A percentile compares a stretch with the other conserved stretches of the same genome.
phyloP scores from a whole-genome alignment of 2,329 filamentous ascomycete species.

The Talaromyces verruculosus region DNA sequence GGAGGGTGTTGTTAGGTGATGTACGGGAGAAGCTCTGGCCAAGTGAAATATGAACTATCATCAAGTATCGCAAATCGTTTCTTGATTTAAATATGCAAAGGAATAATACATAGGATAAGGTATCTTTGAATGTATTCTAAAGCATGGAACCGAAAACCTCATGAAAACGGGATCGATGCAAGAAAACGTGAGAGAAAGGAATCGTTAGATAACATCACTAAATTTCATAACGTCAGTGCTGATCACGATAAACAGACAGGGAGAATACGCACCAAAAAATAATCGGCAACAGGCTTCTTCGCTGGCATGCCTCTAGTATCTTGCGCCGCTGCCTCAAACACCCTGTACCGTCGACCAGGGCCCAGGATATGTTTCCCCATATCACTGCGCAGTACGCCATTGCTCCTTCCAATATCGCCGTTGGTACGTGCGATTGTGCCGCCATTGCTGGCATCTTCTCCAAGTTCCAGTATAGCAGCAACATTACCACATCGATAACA shows the following conservation, averaged over 20 bases:
- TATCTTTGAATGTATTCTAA: slow-evolving; percentile 11
- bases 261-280: slow-evolving; percentile 65
- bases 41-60: neutral
- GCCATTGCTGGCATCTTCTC: slow-evolving; percentile 77
- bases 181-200: neutral
- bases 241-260: neutral
- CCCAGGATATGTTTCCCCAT: slow-evolving; percentile 54
- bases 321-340: slow-evolving; percentile 95
- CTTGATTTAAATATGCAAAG: neutral
- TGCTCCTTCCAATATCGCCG: slow-evolving; percentile 46
- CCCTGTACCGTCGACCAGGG: slow-evolving; percentile 84
- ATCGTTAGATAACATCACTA: neutral
- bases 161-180: neutral
- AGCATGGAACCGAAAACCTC: neutral
- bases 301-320: slow-evolving; percentile 96
- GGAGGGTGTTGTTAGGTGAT: neutral
- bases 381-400: slow-evolving; percentile 52
- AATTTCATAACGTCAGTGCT: neutral
- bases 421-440: slow-evolving; percentile 66
- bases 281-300: slow-evolving; percentile 96
- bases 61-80: neutral
- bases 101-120: slow-evolving; percentile 6
- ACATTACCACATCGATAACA: slow-evolving; percentile 96
- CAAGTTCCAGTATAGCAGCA: slow-evolving; percentile 87
- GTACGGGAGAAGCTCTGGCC: neutral